Conservation (phyloP, 2,329 filamentous ascomycete species). For the Xylariales sp. region DNA sequence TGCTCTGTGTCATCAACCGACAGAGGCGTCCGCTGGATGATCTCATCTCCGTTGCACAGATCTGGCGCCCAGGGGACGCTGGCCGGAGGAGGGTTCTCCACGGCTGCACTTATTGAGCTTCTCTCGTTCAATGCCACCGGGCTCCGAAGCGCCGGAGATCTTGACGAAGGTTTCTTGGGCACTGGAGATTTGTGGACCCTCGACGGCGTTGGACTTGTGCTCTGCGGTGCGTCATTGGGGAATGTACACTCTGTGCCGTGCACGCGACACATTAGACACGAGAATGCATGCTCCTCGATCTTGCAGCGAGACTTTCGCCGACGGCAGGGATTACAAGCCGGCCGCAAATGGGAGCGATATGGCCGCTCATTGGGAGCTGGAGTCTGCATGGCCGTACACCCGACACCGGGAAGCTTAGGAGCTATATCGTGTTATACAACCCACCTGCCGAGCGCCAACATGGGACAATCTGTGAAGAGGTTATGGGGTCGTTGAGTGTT, state of each 20-base stretch:
- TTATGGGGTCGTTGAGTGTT: no score
- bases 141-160: not conserved
- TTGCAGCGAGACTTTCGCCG: conserved; percentile 59
- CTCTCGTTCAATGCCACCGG: not conserved
- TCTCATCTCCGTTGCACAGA: conserved; percentile 18
- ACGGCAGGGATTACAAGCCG: conserved; percentile 56
- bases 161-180: conserved; percentile 10
- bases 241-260: conserved; percentile 55
- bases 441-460: no score
- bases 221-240: conserved; percentile 25
- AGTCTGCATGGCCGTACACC: conserved; percentile 9
- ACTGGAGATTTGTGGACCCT: conserved; percentile 15
- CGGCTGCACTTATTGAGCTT: not conserved
- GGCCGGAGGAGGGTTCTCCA: not conserved
- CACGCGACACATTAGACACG: conserved; percentile 54
- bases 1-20: conserved; percentile 27
- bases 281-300: conserved; percentile 45
- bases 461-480: no score
- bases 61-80: conserved; percentile 12
- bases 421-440: no score
- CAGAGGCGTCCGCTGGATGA: conserved; percentile 7
- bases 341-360: conserved; percentile 57
- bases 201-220: no score
- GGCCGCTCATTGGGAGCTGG: conserved; percentile 31
- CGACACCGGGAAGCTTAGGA: no score